A percentile compares a stretch with the other conserved stretches of the same genome.
phyloP scores from a whole-genome alignment of 2,329 filamentous ascomycete genomes.

The Verticillium zaregamsianum region DNA sequence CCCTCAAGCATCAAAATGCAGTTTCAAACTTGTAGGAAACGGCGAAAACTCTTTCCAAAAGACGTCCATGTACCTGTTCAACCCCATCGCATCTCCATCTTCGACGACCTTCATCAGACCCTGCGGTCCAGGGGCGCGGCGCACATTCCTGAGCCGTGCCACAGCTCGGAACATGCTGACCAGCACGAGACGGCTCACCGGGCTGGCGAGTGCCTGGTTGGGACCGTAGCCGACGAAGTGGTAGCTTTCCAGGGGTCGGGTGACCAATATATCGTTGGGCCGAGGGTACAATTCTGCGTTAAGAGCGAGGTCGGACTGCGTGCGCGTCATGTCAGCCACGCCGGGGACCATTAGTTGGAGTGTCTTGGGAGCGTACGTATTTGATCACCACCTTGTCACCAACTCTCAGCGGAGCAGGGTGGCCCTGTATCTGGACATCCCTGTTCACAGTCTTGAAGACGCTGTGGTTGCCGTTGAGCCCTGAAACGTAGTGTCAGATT shows the following conservation, averaged over 20 bases:
- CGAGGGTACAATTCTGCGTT: background rate
- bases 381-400: background rate
- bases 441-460: background rate
- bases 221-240: conserved; percentile 1
- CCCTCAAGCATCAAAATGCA: background rate
- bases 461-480: background rate
- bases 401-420: background rate
- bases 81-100: background rate
- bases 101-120: background rate
- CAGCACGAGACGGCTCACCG: background rate
- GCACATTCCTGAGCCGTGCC: background rate
- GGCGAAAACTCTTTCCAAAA: background rate
- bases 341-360: too few relatives aligned
- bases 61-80: background rate
- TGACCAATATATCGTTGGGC: background rate
- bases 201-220: background rate
- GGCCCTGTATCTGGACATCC: background rate
- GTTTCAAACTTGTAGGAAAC: background rate
- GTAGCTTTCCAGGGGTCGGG: background rate
- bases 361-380: background rate
- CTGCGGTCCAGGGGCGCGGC: background rate
- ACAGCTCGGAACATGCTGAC: background rate
- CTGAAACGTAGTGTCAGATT: background rate
- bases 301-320: background rate
- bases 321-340: background rate